Percentiles rank a stretch among this genome's conserved stretches.
Conservation (phyloP, 352 stramenopile genomes). For the Phytopythium boreale region DNA sequence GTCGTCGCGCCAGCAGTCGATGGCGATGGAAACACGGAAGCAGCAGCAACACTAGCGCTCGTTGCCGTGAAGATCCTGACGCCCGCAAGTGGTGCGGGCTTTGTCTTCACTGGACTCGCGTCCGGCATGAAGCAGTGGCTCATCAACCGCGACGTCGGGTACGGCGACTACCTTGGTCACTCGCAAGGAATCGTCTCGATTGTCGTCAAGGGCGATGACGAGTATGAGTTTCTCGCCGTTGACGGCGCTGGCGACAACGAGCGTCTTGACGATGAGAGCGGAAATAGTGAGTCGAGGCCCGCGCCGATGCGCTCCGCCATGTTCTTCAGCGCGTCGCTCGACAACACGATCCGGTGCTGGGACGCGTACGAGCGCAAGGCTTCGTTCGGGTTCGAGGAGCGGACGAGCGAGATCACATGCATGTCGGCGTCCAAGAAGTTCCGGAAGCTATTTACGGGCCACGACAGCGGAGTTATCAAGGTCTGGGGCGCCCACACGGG, state of each 20-base stretch:
- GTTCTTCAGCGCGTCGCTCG: constrained; percentile 66
- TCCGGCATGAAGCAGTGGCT: constrained; percentile 59
- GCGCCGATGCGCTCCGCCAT: background rate
- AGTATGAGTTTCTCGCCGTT: constrained; percentile 16
- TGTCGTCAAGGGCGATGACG: constrained; percentile 25
- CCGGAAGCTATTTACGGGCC: constrained; percentile 56
- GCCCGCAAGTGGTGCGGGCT: constrained; percentile 12
- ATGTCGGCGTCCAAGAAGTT: constrained; percentile 48
- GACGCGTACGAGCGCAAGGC: constrained; percentile 65
- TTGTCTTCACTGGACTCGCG: constrained; percentile 37
- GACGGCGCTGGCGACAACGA: background rate
- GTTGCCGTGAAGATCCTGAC: background rate
- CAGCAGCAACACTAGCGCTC: background rate
- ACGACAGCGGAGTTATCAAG: constrained; percentile 55
- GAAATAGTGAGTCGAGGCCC: background rate
- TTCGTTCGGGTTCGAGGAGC: constrained; percentile 64
- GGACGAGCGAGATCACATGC: constrained; percentile 57
- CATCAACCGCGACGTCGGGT: constrained; percentile 59
- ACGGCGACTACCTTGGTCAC: constrained; percentile 52
- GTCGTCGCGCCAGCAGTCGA: constrained; percentile 5
- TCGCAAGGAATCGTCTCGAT: constrained; percentile 45
- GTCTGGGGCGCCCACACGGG: constrained; percentile 63
- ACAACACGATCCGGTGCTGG: constrained; percentile 76
- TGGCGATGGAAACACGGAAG: background rate
- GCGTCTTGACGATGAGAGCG: background rate